A percentile compares a stretch with the other conserved stretches of the same genome.
These are phyloP conservation scores for grape (Vitis vinifera) DNA, from an alignment of 164 flowering plant species.

Conservation along the genomic window ASM3070453v1 NC_081820.1:22830501-22831000, in stretches of 20 bases:
- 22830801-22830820: too few relatives aligned
- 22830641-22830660: slow-evolving; percentile 71
- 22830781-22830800: background rate
- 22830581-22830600: slow-evolving; percentile 42
- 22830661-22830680: slow-evolving; percentile 55
- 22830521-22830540: background rate
- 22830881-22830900: too few relatives aligned
- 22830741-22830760: slow-evolving; percentile 99
- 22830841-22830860: too few relatives aligned
- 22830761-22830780: slow-evolving; percentile 23
- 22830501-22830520: background rate
- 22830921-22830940: too few relatives aligned
- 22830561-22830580: background rate
- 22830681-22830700: slow-evolving; percentile 70
- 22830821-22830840: too few relatives aligned
- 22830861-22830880: too few relatives aligned
- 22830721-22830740: slow-evolving; percentile 98
- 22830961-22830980: too few relatives aligned
- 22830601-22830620: slow-evolving; percentile 94
- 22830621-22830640: slow-evolving; percentile 60
- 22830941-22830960: too few relatives aligned
- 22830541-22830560: too few relatives aligned
- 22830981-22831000: too few relatives aligned
- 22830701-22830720: slow-evolving; percentile 87
- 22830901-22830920: too few relatives aligned